Evolutionary conservation across 768 basidiomycete genomes (phyloP).

Genomic region (Tylopilus plumbeoviolaceoides): DNA sequence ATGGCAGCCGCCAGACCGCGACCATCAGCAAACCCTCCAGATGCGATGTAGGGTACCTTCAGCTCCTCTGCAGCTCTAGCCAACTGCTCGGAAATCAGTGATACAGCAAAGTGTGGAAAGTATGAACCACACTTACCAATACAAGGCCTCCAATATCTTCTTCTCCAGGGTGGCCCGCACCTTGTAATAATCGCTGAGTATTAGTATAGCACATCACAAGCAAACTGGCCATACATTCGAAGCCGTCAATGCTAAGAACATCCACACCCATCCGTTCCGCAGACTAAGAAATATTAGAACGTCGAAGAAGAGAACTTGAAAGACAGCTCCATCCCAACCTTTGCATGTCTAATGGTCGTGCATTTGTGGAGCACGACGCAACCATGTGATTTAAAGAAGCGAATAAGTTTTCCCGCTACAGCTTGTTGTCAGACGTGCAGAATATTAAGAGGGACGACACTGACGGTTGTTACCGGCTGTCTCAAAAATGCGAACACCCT

Average conservation of each 20-base stretch:
- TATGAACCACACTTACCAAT: constrained; percentile 43
- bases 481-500: constrained; percentile 86
- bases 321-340: constrained; percentile 39
- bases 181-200: constrained; percentile 35
- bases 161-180: constrained; percentile 93
- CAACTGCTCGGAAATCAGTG: constrained; percentile 44
- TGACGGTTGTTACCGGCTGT: constrained; percentile 89
- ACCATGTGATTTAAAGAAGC: constrained; percentile 72
- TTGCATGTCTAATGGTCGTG: constrained; percentile 81
- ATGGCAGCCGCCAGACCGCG: constrained; percentile 80
- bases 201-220: not conserved
- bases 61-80: constrained; percentile 85
- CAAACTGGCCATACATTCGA: constrained; percentile 62
- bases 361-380: constrained; percentile 90
- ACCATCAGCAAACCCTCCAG: constrained; percentile 86
- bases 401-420: constrained; percentile 71
- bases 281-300: constrained; percentile 31
- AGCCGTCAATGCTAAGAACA: constrained; percentile 83
- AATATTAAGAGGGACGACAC: constrained; percentile 20
- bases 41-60: constrained; percentile 82
- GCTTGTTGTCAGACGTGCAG: not conserved
- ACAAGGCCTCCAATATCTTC: constrained; percentile 89
- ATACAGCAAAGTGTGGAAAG: not conserved
- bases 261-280: constrained; percentile 82
- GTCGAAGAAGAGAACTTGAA: constrained; percentile 23